Conservation (phyloP, 495 filamentous ascomycete genomes). For the Delitschia confertaspora region DNA sequence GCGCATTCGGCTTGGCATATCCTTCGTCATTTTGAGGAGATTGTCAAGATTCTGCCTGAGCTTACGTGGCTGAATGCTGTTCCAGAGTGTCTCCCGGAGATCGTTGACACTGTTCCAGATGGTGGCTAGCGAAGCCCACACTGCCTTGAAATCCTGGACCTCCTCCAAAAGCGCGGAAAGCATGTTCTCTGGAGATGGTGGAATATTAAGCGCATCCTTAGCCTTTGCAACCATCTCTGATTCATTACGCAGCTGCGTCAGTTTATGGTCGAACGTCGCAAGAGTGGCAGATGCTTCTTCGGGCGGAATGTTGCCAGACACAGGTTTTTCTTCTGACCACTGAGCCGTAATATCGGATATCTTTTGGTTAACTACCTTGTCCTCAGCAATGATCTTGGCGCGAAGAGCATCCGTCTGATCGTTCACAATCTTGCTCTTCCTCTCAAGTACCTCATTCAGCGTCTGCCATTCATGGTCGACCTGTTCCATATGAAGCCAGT, state of each 20-base stretch:
- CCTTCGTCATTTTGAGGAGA: constrained; percentile 95
- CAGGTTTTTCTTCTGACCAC: constrained; percentile 94
- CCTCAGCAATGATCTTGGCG: constrained; percentile 93
- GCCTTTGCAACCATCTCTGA: constrained; percentile 91
- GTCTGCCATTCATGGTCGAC: constrained; percentile 89
- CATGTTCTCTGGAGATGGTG: constrained; percentile 63
- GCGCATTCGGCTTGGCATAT: constrained; percentile 98
- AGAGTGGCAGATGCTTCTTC: constrained; percentile 75
- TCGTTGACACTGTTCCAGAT: constrained; percentile 97
- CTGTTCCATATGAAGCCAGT: constrained; percentile 92
- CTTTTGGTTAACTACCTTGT: constrained; percentile 79
- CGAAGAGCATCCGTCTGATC: constrained; percentile 91
- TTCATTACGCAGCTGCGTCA: constrained; percentile 74
- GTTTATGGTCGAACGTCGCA: constrained; percentile 65
- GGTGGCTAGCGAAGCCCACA: constrained; percentile 87
- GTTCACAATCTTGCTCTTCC: constrained; percentile 86
- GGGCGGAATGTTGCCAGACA: constrained; percentile 85
- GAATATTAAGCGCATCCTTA: constrained; percentile 90
- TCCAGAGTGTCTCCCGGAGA: constrained; percentile 84
- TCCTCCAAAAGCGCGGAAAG: constrained; percentile 81
- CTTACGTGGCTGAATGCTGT: constrained; percentile 84
- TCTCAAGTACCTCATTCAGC: constrained; percentile 75
- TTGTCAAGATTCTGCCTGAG: constrained; percentile 78
- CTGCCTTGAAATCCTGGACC: constrained; percentile 96
- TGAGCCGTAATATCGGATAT: constrained; percentile 69